These are phyloP conservation scores for Calonectria pteridis DNA, from an alignment of 2,329 filamentous ascomycete species.

Conservation along the genomic window DNA sequence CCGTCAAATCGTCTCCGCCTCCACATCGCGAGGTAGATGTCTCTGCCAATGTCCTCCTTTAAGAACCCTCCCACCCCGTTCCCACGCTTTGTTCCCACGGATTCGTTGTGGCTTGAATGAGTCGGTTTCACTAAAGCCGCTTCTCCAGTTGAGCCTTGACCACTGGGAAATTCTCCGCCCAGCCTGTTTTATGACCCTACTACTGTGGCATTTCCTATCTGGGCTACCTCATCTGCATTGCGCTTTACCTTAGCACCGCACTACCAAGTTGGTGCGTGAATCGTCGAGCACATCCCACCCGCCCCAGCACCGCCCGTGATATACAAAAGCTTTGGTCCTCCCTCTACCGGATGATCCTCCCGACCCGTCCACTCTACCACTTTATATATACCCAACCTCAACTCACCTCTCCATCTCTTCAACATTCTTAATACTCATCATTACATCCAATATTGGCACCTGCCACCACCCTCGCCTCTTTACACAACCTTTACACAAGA, in stretches of 20 bases:
- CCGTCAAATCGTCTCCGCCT: slow-evolving; percentile 47
- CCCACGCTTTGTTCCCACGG: slow-evolving; percentile 42
- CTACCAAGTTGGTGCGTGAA: slow-evolving; percentile 37
- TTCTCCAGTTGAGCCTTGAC: slow-evolving; percentile 45
- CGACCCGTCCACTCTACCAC: slow-evolving; percentile 22
- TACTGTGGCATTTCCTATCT: slow-evolving; percentile 55
- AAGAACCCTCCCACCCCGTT: slow-evolving; percentile 40
- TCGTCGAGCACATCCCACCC: slow-evolving; percentile 39
- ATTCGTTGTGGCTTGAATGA: slow-evolving; percentile 43
- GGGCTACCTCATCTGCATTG: slow-evolving; percentile 53
- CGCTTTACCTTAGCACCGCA: slow-evolving; percentile 43
- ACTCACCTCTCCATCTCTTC: slow-evolving; percentile 16
- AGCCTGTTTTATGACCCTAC: slow-evolving; percentile 39
- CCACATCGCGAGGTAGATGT: slow-evolving; percentile 41
- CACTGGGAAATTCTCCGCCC: slow-evolving; percentile 45
- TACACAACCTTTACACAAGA: background rate
- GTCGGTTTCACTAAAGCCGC: slow-evolving; percentile 45
- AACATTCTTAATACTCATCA: slow-evolving; percentile 10
- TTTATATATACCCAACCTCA: slow-evolving; percentile 20
- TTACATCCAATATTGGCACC: background rate
- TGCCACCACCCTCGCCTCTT: background rate
- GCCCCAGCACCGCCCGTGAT: slow-evolving; percentile 44
- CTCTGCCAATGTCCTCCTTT: slow-evolving; percentile 33
- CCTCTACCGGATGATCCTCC: slow-evolving; percentile 36
- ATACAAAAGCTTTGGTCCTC: slow-evolving; percentile 48